Evolutionary conservation across 2,329 filamentous ascomycete genomes (phyloP), one percentile per base, ranked within the genome.

Genomic region (Trichoderma asperellum): DNA sequence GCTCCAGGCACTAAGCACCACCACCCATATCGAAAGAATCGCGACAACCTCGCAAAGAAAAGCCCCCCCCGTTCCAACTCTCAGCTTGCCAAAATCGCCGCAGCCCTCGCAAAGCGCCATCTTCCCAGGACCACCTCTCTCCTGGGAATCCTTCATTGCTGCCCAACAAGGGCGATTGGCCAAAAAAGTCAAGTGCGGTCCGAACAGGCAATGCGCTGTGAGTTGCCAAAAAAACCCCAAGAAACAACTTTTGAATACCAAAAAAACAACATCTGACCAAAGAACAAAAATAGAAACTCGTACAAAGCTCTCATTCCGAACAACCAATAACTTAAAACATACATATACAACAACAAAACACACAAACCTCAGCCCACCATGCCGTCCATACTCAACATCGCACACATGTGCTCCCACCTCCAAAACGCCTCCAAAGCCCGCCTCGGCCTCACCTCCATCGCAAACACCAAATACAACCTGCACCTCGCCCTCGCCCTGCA

Each of bases 391-490:
- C 84, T 87, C 77, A 88, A 91, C 81, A 87, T 97, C 73, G 86
- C 89, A 75, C 84, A 95, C 84, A 89, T 94, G 82, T 96, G 92
- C 86, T 94, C 93, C 73, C 94, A 97, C 83, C 86, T 97, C 69
- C 92, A 96, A 80, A 97, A 97, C 84, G 92, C 92, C 73, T 91
- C 91, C 68, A 89, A 89, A 76, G 93, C 92, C n/a, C 89, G 91
- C 1, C 88, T 97, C 0, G 92, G 91, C 73, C 85, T 97, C 62
- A 97, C 94, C 37, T 96, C 93, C 8, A 87, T 97, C 72, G 89
- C 91, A 57, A 90, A 91, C 82, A 90, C 88, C 61, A 94, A 94
- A 74, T 88, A 94, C 78, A 94, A 96, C 83, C 89, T 96, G 71
- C 84, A 83, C 56, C 84, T 97, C 18, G 86, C 89, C 63, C 86